Percentiles rank a stretch among this genome's conserved stretches.
phyloP scores from a whole-genome alignment of 495 filamentous ascomycete genomes.

The Neurospora sp. region DNA sequence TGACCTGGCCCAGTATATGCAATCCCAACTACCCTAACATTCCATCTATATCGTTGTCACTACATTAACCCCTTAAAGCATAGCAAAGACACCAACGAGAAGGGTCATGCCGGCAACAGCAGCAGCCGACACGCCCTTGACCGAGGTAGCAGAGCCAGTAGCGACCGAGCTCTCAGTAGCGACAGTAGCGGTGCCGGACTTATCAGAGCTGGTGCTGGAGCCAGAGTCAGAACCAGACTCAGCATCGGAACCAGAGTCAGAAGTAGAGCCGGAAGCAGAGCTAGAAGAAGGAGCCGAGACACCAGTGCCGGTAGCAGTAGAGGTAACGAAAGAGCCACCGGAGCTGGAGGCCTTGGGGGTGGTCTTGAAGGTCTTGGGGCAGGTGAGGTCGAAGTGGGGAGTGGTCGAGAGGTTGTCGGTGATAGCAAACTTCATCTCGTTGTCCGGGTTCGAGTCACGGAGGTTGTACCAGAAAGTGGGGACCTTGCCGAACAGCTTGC shows the following conservation, averaged over 20 bases:
- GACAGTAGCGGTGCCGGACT: slow-evolving; percentile 1
- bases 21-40: neutral
- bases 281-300: slow-evolving; percentile 6
- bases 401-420: slow-evolving; percentile 41
- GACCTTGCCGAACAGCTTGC: slow-evolving; percentile 48
- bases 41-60: neutral
- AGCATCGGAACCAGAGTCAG: slow-evolving; percentile 2
- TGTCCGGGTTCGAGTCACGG: slow-evolving; percentile 35
- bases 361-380: slow-evolving; percentile 32
- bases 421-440: slow-evolving; percentile 35
- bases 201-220: slow-evolving; percentile 3
- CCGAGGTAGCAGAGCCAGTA: slow-evolving; percentile 4
- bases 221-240: slow-evolving; percentile 3
- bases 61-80: slow-evolving; percentile 7
- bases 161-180: neutral
- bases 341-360: slow-evolving; percentile 5
- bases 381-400: slow-evolving; percentile 50
- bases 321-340: neutral
- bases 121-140: slow-evolving; percentile 7
- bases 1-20: neutral
- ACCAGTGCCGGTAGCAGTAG: slow-evolving; percentile 13
- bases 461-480: slow-evolving; percentile 57
- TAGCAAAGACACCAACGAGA: slow-evolving; percentile 14
- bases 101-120: slow-evolving; percentile 11
- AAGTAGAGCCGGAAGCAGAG: neutral